These are phyloP conservation scores for Psophocarpus tetragonolobus DNA, from an alignment of 306 rosid genomes.

Conservation along the genomic window DNA sequence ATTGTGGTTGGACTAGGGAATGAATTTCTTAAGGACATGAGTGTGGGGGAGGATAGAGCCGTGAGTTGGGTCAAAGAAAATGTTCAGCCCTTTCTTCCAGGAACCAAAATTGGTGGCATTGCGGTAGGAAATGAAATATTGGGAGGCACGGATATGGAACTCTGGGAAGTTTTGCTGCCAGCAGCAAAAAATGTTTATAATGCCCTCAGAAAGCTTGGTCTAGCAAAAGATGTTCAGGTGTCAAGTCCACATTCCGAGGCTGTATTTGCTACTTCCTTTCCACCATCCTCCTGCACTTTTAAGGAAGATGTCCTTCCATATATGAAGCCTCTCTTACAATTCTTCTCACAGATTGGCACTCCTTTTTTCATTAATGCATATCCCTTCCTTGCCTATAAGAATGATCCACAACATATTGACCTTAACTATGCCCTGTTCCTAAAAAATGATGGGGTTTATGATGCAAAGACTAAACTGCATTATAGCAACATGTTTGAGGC, in stretches of 20 bases:
- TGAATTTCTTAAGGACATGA: slow-evolving; percentile 55
- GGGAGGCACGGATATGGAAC: slow-evolving; percentile 49
- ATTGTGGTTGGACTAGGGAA: slow-evolving; percentile 62
- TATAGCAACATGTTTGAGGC: slow-evolving; percentile 92
- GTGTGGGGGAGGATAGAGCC: slow-evolving; percentile 76
- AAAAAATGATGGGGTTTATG: slow-evolving; percentile 60
- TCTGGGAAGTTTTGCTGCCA: slow-evolving; percentile 76
- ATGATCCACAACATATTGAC: slow-evolving; percentile 78
- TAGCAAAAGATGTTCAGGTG: slow-evolving; percentile 56
- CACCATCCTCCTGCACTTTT: slow-evolving; percentile 82
- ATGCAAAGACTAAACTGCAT: slow-evolving; percentile 75
- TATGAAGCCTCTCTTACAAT: slow-evolving; percentile 80
- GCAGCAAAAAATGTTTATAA: slow-evolving; percentile 72
- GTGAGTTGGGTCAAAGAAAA: slow-evolving; percentile 85
- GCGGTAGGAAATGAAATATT: slow-evolving; percentile 85
- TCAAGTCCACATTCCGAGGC: slow-evolving; percentile 96
- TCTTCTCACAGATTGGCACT: slow-evolving; percentile 67
- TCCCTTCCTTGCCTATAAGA: slow-evolving; percentile 89
- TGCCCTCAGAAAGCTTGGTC: slow-evolving; percentile 55
- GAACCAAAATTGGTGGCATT: slow-evolving; percentile 70
- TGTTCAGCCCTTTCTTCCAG: slow-evolving; percentile 71
- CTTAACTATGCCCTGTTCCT: slow-evolving; percentile 74
- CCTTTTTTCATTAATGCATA: slow-evolving; percentile 93
- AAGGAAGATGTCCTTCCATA: slow-evolving; percentile 57
- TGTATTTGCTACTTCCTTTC: slow-evolving; percentile 77